Conservation (phyloP, 805 yeast species). For the Saccharomycopsis fodiens region DNA sequence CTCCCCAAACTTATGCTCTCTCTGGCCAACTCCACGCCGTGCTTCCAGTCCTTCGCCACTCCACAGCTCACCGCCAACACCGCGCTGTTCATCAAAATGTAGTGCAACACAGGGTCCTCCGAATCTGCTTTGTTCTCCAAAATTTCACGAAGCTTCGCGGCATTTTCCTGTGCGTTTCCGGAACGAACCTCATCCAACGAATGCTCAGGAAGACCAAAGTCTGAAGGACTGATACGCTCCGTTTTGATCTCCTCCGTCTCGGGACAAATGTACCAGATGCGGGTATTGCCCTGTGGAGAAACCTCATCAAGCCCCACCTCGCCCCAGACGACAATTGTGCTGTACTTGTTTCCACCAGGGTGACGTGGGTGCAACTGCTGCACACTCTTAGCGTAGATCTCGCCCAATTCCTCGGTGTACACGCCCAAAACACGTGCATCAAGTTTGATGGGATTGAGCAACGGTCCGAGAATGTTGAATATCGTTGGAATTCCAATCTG, state of each 20-base stretch:
- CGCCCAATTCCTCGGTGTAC: slow-evolving; percentile 70
- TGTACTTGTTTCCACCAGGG: slow-evolving; percentile 24
- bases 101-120: slow-evolving; percentile 66
- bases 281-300: slow-evolving; percentile 78
- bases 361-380: slow-evolving; percentile 38
- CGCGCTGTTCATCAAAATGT: slow-evolving; percentile 83
- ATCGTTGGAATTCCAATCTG: slow-evolving; percentile 85
- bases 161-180: slow-evolving; percentile 85
- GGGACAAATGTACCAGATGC: slow-evolving; percentile 64
- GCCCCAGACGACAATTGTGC: slow-evolving; percentile 89
- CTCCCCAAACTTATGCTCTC: slow-evolving; percentile 58
- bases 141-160: slow-evolving; percentile 42
- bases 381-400: slow-evolving; percentile 77
- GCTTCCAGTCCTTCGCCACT: slow-evolving; percentile 55
- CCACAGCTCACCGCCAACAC: slow-evolving; percentile 81
- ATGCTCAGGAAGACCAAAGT: slow-evolving; percentile 78
- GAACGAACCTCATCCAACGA: slow-evolving; percentile 60
- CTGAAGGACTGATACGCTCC: slow-evolving; percentile 53
- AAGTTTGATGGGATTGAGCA: slow-evolving; percentile 82
- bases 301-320: slow-evolving; percentile 88
- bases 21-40: slow-evolving; percentile 72
- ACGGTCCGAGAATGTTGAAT: slow-evolving; percentile 90
- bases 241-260: slow-evolving; percentile 34
- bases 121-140: slow-evolving; percentile 39
- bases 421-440: slow-evolving; percentile 86